phyloP scores from a whole-genome alignment of 495 filamentous ascomycete genomes.

The Antarctomyces pellizariae region DNA sequence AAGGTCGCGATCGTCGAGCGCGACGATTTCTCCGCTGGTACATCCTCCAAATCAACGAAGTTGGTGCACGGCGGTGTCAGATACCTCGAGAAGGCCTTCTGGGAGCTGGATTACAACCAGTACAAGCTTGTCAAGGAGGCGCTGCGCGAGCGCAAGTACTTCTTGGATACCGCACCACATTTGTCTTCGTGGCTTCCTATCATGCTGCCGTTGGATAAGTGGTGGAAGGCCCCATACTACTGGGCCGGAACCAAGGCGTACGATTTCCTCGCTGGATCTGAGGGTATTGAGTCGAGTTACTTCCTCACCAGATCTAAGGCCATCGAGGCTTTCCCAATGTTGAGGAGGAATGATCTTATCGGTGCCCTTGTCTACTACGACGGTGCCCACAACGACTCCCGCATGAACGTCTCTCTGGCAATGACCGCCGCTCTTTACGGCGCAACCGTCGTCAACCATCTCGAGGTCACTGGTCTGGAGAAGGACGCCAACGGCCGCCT shows the following conservation, averaged over 20 bases:
- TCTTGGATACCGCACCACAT: conserved; percentile 88
- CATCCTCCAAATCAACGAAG: conserved; percentile 93
- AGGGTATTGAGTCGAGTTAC: conserved; percentile 94
- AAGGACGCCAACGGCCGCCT: conserved; percentile 64
- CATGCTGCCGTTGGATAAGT: conserved; percentile 86
- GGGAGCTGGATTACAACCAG: conserved; percentile 89
- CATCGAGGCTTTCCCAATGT: conserved; percentile 91
- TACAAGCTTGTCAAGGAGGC: conserved; percentile 85
- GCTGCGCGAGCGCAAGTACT: conserved; percentile 88
- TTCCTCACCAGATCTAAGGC: conserved; percentile 89
- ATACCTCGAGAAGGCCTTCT: conserved; percentile 92
- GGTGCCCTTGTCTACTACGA: conserved; percentile 97
- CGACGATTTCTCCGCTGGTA: conserved; percentile 85
- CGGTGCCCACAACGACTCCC: conserved; percentile 92
- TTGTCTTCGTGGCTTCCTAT: conserved; percentile 89
- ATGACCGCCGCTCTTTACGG: conserved; percentile 94
- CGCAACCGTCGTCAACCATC: conserved; percentile 75
- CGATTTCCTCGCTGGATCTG: conserved; percentile 80
- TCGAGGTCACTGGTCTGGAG: conserved; percentile 64
- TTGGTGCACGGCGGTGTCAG: conserved; percentile 90
- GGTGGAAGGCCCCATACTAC: conserved; percentile 97
- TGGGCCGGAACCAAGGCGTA: conserved; percentile 93
- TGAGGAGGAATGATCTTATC: conserved; percentile 63
- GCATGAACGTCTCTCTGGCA: conserved; percentile 92
- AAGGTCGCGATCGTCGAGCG: conserved; percentile 88